Conservation (phyloP, 768 basidiomycete species). For the Melanogaster broomeanus region DNA sequence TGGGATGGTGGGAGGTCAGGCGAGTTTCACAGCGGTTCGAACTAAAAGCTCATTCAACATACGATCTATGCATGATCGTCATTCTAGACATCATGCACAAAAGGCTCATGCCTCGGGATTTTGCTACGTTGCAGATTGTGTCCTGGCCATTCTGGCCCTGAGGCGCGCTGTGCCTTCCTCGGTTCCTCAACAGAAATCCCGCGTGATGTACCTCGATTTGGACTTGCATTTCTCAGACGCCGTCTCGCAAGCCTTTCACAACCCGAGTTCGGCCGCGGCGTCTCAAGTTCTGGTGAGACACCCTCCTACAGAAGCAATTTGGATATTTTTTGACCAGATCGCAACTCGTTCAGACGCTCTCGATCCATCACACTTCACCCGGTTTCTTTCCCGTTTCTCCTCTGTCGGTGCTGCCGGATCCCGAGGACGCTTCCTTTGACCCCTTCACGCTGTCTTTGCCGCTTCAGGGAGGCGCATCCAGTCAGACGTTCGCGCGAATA, state of each 20-base stretch:
- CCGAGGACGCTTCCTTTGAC: conserved; percentile 38
- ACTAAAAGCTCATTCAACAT: not conserved
- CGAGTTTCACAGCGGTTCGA: not conserved
- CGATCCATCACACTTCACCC: conserved; percentile 79
- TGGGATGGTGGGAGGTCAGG: conserved; percentile 89
- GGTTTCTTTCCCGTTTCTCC: conserved; percentile 81
- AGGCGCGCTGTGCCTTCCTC: conserved; percentile 38
- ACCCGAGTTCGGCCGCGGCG: conserved; percentile 33
- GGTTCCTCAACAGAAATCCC: conserved; percentile 41
- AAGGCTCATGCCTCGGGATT: conserved; percentile 82
- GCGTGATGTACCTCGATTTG: conserved; percentile 89
- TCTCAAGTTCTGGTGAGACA: conserved; percentile 52
- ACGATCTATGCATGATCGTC: not conserved
- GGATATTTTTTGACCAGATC: not conserved
- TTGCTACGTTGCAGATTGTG: conserved; percentile 92
- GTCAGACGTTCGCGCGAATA: conserved; percentile 58
- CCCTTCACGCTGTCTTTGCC: conserved; percentile 82
- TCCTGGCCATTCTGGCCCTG: conserved; percentile 77
- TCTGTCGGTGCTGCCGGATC: conserved; percentile 47
- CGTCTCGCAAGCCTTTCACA: conserved; percentile 75
- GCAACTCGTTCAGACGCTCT: conserved; percentile 60
- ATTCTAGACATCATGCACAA: conserved; percentile 78
- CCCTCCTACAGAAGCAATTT: too few relatives aligned
- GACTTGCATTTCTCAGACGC: conserved; percentile 93
- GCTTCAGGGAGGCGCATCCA: conserved; percentile 68